Conservation (phyloP, 2,329 filamentous ascomycete species). For the Juglanconis oblonga region DNA sequence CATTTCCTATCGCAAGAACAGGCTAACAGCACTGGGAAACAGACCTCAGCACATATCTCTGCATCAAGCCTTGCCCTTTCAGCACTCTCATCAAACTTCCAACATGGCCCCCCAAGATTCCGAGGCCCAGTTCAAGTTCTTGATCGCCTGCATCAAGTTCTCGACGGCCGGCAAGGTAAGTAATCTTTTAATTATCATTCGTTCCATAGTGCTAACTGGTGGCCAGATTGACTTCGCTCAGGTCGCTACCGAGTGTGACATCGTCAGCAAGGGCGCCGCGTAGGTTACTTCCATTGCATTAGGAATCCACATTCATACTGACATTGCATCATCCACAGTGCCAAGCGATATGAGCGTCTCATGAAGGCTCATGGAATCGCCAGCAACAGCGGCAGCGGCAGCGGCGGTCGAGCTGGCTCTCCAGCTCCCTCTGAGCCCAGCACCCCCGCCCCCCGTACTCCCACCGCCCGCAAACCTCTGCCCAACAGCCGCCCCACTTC, state of each 20-base stretch:
- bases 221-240: slow-evolving; percentile 60
- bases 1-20: neutral
- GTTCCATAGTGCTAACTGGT: slow-evolving; percentile 16
- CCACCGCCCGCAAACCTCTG: slow-evolving; percentile 12
- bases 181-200: neutral
- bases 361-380: slow-evolving; percentile 55
- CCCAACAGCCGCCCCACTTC: slow-evolving; percentile 2
- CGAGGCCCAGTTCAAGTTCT: slow-evolving; percentile 60
- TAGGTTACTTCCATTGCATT: slow-evolving; percentile 43
- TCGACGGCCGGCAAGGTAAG: slow-evolving; percentile 58
- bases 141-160: slow-evolving; percentile 63
- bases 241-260: slow-evolving; percentile 62
- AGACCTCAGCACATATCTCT: slow-evolving; percentile 9
- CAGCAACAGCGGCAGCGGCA: slow-evolving; percentile 23
- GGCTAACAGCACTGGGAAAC: slow-evolving; percentile 1
- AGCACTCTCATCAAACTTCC: slow-evolving; percentile 12
- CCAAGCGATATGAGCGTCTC: slow-evolving; percentile 67
- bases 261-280: slow-evolving; percentile 67
- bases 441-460: slow-evolving; percentile 1
- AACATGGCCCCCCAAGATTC: slow-evolving; percentile 51
- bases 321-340: slow-evolving; percentile 37
- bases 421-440: slow-evolving; percentile 12
- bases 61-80: neutral
- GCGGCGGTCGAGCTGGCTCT: slow-evolving; percentile 18
- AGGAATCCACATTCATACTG: neutral